phyloP scores from a whole-genome alignment of 352 stramenopile genomes.

The Phytophthora pistaciae region DNA sequence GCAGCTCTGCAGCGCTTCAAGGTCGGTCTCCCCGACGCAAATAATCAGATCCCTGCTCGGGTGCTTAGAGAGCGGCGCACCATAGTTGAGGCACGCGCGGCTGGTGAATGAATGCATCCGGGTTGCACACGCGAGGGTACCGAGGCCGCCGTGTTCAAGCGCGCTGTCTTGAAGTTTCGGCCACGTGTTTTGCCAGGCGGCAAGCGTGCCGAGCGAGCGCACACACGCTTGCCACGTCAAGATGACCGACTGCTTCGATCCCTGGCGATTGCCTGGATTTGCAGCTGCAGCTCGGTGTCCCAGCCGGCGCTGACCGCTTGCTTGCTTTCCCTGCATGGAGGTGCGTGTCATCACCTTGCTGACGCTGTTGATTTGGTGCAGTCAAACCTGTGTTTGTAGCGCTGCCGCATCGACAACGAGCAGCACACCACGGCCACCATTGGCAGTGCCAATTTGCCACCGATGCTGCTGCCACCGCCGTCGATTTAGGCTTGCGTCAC shows the following conservation, averaged over 20 bases:
- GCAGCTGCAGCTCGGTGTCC: constrained; percentile 1
- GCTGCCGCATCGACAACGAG: not conserved
- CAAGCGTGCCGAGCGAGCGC: not conserved
- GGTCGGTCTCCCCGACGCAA: not conserved
- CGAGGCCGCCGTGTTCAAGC: not conserved
- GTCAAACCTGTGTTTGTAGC: constrained; percentile 3
- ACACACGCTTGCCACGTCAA: constrained; percentile 14
- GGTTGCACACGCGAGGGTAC: not conserved
- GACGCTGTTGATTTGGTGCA: not conserved
- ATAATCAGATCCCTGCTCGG: constrained; percentile 25
- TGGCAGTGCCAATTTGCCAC: not conserved
- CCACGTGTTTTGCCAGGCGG: not conserved
- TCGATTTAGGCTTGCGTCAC: too few species aligned
- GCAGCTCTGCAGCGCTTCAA: constrained; percentile 14
- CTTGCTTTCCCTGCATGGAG: not conserved
- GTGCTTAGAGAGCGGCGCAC: constrained; percentile 15
- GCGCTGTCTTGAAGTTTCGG: not conserved
- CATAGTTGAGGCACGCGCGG: constrained; percentile 17
- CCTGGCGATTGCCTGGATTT: constrained; percentile 12
- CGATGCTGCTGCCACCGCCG: not conserved
- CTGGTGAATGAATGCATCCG: constrained; percentile 14
- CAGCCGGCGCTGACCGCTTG: not conserved
- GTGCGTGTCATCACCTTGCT: constrained; percentile 12
- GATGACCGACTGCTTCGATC: constrained; percentile 1
- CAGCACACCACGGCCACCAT: not conserved